Base-by-base conservation (phyloP, 768 basidiomycete species). In the Mycena galopus region DNA sequence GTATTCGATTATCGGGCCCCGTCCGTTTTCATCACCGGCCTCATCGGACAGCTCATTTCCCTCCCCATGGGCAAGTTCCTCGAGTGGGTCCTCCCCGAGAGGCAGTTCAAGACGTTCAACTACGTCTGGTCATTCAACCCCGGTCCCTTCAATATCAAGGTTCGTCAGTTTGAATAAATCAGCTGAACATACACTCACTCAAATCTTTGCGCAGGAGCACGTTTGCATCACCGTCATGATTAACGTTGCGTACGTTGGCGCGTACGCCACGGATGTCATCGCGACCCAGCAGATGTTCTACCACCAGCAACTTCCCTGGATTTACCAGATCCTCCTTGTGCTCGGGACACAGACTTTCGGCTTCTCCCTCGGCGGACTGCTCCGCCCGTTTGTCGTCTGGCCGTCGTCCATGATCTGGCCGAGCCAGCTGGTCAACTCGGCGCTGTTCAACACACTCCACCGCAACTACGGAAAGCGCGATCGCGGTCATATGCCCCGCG, bases 361-460 rank as follows among this genome's bases (percentile, higher is more conserved):
- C 11, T 94, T 93, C 83, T 87, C 92, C 9, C 81, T 92, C 44
- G 95, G 88, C 65, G 94, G 94, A 50, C 69, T 94, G 69, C 87
- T 92, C 67, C 91, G 95, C 63, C 89, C 90, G 75, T 94, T 94
- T 84, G 90, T 96, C 71, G 93, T 96, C 65, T 96, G 93, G 88
- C 95, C 91, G 0, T 85, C 90, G 59, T 92, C 90, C 81, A 95
- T 95, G 94, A 92, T 96, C 81, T 96, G 94, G 94, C 95, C 95
- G n/a, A 91, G 92, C 64, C 91, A 93, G 47, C 85, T 96, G 75
- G 93, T 95, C 78, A 94, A 91, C 78, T 92, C 90, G 25, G 94
- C 94, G 14, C 86, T 96, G 32, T 93, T 96, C 86, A 96, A 96
- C 83, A 95, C 95, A 12, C 89, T 96, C 56, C 95, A 96, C 85